Conservation (phyloP, 2,329 filamentous ascomycete genomes). For the Colletotrichum sp. region DNA sequence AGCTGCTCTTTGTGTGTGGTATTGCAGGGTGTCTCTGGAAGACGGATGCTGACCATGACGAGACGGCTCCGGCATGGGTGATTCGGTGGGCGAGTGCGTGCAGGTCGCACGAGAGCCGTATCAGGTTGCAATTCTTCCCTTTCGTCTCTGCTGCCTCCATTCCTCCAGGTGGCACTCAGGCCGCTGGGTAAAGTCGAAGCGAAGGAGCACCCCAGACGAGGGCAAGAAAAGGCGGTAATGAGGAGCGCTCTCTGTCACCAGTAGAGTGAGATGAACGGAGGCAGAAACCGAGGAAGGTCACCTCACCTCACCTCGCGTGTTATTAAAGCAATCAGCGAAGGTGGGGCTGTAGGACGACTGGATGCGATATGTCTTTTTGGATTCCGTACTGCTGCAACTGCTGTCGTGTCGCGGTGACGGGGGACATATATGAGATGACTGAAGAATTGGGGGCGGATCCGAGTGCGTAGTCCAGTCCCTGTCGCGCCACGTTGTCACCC, state of each 20-base stretch:
- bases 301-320: neutral
- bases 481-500: neutral
- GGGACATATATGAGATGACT: neutral
- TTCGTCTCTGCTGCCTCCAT: neutral
- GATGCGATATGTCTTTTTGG: conserved; percentile 7
- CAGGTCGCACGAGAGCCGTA: neutral
- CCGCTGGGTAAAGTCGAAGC: neutral
- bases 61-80: neutral
- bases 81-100: neutral
- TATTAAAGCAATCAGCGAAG: conserved; percentile 14
- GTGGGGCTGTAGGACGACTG: conserved; percentile 7
- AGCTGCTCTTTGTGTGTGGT: neutral
- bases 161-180: neutral
- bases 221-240: conserved; percentile 6
- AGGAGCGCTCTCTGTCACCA: neutral
- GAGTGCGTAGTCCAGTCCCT: neutral
- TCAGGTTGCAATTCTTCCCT: neutral
- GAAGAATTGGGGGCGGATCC: neutral
- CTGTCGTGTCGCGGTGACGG: neutral
- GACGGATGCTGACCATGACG: neutral
- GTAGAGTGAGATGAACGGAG: neutral
- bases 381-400: neutral
- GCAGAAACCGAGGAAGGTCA: neutral
- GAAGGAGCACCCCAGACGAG: neutral
- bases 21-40: neutral